Percentiles rank a stretch among this genome's conserved stretches.
These are phyloP conservation scores for Pseudozyma sp. DNA, from an alignment of 1,284 basidiomycete genomes.

Conservation along the genomic window DNA sequence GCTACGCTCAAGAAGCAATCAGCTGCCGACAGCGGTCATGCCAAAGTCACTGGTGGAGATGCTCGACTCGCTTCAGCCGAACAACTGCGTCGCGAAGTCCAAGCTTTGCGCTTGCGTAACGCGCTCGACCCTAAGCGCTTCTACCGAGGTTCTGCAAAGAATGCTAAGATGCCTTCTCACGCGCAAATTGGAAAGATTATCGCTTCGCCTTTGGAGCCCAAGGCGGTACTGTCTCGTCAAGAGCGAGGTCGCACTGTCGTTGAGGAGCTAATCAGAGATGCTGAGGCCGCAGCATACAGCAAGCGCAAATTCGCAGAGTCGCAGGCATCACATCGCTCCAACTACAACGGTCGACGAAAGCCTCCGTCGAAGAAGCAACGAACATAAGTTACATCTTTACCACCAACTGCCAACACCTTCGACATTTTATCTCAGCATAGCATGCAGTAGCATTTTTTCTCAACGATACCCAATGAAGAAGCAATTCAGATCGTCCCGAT, in stretches of 20 bases:
- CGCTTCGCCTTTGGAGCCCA: conserved; percentile 81
- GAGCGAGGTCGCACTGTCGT: conserved; percentile 84
- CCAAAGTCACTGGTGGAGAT: conserved; percentile 53
- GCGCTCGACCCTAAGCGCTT: conserved; percentile 96
- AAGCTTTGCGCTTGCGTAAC: conserved; percentile 88
- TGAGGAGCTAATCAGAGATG: conserved; percentile 87
- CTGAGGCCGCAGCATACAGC: conserved; percentile 85
- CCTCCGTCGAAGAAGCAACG: conserved; percentile 42
- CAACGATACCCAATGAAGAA: conserved; percentile 10
- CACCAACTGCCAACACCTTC: too few relatives aligned
- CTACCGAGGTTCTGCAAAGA: conserved; percentile 85
- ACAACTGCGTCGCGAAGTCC: conserved; percentile 85
- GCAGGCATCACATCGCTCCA: conserved; percentile 37
- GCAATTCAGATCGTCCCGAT: too few relatives aligned
- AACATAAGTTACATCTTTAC: conserved; percentile 5
- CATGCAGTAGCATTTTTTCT: neutral
- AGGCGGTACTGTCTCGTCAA: conserved; percentile 77
- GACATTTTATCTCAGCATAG: neutral
- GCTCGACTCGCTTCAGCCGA: conserved; percentile 70
- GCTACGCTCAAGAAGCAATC: conserved; percentile 40
- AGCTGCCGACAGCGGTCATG: conserved; percentile 39
- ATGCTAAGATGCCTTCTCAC: conserved; percentile 75
- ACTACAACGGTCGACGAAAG: conserved; percentile 41
- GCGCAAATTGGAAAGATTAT: conserved; percentile 91
- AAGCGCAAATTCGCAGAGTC: conserved; percentile 90